Evolutionary conservation across 768 basidiomycete species (phyloP).

Genomic region (Leucocoprinus sp.): DNA sequence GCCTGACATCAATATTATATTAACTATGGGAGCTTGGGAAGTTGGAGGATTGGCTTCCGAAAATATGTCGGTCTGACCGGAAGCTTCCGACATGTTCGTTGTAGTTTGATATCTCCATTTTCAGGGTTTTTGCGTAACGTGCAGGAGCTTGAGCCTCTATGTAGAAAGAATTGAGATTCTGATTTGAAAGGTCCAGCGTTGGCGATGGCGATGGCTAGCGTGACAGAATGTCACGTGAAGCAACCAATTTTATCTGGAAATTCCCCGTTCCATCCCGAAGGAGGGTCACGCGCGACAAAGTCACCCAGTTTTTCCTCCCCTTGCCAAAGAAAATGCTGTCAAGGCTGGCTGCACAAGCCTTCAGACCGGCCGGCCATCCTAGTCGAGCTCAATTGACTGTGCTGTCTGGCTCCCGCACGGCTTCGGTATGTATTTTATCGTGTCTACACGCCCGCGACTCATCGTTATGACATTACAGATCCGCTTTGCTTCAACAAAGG

Average conservation of each 20-base stretch:
- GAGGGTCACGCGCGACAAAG: conserved; percentile 37
- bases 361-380: conserved; percentile 46
- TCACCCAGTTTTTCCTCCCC: conserved; percentile 28
- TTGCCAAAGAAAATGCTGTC: conserved; percentile 64
- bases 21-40: background rate
- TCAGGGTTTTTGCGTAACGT: too few relatives aligned
- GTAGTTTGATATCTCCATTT: too few relatives aligned
- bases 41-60: too few relatives aligned
- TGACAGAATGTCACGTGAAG: conserved; percentile 11
- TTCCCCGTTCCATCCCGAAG: conserved; percentile 42
- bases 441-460: conserved; percentile 12
- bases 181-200: too few relatives aligned
- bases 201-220: background rate
- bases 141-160: background rate
- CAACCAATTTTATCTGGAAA: conserved; percentile 25
- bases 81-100: too few relatives aligned
- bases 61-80: background rate
- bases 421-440: conserved; percentile 35
- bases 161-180: too few relatives aligned
- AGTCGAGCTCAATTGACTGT: conserved; percentile 36
- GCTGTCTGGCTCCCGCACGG: conserved; percentile 35
- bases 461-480: conserved; percentile 33
- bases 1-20: background rate
- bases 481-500: conserved; percentile 64
- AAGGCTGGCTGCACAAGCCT: conserved; percentile 70